A percentile compares a stretch with the other conserved stretches of the same genome.
Conservation (phyloP, 2,329 filamentous ascomycete genomes). For the Aspergillus latus region DNA sequence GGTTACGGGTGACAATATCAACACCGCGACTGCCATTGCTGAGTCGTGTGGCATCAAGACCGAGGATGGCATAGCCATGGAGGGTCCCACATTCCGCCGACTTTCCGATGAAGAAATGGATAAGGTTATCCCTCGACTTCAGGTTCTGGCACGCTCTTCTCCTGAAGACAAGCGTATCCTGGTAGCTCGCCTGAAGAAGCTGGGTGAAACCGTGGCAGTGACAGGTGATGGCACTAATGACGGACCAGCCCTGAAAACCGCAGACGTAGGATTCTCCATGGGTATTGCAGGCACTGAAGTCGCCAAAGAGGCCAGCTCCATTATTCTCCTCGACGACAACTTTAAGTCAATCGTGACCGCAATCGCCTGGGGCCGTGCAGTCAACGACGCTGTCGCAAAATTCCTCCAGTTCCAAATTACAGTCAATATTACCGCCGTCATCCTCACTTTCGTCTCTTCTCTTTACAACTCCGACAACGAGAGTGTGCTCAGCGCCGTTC, state of each 20-base stretch:
- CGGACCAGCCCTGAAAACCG: slow-evolving; percentile 63
- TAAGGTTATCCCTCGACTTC: slow-evolving; percentile 57
- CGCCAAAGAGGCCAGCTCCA: slow-evolving; percentile 67
- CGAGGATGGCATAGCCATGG: slow-evolving; percentile 63
- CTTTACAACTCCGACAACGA: slow-evolving; percentile 67
- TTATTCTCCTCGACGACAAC: slow-evolving; percentile 67
- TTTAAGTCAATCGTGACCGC: slow-evolving; percentile 66
- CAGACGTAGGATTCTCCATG: slow-evolving; percentile 69
- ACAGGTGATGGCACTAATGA: slow-evolving; percentile 70
- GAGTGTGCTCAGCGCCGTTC: slow-evolving; percentile 82
- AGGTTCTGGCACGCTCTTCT: slow-evolving; percentile 65
- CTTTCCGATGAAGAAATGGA: slow-evolving; percentile 61
- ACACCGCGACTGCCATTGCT: slow-evolving; percentile 72
- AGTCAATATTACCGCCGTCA: slow-evolving; percentile 88
- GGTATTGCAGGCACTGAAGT: slow-evolving; percentile 67
- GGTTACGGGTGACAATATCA: slow-evolving; percentile 70
- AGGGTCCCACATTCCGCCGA: slow-evolving; percentile 66
- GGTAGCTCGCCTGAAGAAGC: slow-evolving; percentile 60
- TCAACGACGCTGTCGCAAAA: slow-evolving; percentile 68
- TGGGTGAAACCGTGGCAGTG: slow-evolving; percentile 62
- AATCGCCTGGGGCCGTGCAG: slow-evolving; percentile 66
- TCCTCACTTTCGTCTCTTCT: slow-evolving; percentile 83
- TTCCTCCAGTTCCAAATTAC: slow-evolving; percentile 67
- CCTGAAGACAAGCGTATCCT: slow-evolving; percentile 67
- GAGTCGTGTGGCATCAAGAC: slow-evolving; percentile 69